Base-by-base conservation (phyloP, 164 flowering plant species). In the Dillenia suffruticosa region DNA sequence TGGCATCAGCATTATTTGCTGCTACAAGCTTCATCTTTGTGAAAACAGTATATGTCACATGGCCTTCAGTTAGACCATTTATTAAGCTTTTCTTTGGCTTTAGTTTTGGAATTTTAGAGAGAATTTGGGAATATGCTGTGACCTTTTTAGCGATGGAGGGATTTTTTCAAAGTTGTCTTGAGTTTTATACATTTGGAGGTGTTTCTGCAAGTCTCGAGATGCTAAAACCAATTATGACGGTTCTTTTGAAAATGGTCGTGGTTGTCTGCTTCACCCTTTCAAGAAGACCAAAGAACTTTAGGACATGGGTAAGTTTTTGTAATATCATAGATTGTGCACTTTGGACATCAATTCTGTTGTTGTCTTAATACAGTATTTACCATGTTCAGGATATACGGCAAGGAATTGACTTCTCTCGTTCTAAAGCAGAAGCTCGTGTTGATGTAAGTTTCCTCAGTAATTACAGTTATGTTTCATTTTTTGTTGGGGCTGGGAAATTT, bases 381-480 rank as follows among this genome's bases (percentile, higher is more conserved):
- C n/a, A 53, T 16, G 19, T 81, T 68, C 70, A 92, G 98, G 96
- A 92, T 79, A 73, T 92, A 44, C 90, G 97, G 97, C 94, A 87
- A 84, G 98, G 96, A 57, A 85, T 93, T 75, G 84, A 82, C 61
- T 93, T 93, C 77, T 85, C 96, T 55, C 93, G 79, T 57, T 93
- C 98, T 47, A 93, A 93, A 75, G 79, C 98, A 40, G 92, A 93
- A 74, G 98, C 98, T 61, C 96, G 97, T 64, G 97, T 93, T 81
- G 98, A 93, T 82, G 98, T 90, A 65, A 82, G 97, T 84, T 68
- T 62, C 6, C 40, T 32, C 6, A 32, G 7, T 32, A 32, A 32
- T 32, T 32, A 32, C 40, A 32, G 40, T 32, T 32, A 6, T 32
- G 40, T 32, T 32, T 32, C 40, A 32, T 32, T 32, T 32, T 32